Base-by-base conservation (phyloP, 139 green algal species). In the Chlorella ohadii region DNA sequence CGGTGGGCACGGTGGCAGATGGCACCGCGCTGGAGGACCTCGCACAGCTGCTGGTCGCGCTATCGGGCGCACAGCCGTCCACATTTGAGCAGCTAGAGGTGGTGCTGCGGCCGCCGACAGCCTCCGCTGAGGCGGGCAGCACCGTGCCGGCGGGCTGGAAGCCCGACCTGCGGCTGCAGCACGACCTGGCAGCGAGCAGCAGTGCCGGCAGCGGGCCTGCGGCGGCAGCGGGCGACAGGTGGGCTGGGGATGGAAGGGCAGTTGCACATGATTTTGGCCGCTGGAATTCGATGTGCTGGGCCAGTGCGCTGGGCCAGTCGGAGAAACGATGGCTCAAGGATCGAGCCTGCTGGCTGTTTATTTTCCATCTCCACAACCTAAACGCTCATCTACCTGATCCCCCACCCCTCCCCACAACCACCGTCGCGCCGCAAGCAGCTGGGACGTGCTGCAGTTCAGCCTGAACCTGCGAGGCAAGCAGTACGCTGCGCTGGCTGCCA, bases 391-490 rank as follows among this genome's bases (percentile, higher is more conserved):
- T 25, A 19, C 66, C 2, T 44, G 34, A 33, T 1, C 17, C 41
- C 41, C 34, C 63, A 0, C 44, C 71, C 27, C 1, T 28, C 41
- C 15, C 27, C 15, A 27, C 70, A 6, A 6, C 11, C 20, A 3
- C 66, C 33, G 17, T n/a, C n/a, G 31, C 68, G 19, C 31, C 23
- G 22, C 4, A 15, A 47, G 57, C 85, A 86, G 59, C 27, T 89
- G 85, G 85, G 41, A 25, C 7, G 85, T 34, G 31, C 33, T 34
- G n/a, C 78, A 89, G 57, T 89, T 87, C 70, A 64, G 73, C 70
- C 33, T 79, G 56, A 72, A 84, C 28, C 67, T 81, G 55, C 33
- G 71, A 11, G 85, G 85, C 68, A 74, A 86, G 41, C 38, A 66
- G 33, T 22, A 80, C 31, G 67, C 55, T 28, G 61, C 31, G 41